A percentile compares a stretch with the other conserved stretches of the same genome.
Evolutionary conservation across 2,329 filamentous ascomycete genomes (phyloP).

Genomic region (Alternaria arbusti): DNA sequence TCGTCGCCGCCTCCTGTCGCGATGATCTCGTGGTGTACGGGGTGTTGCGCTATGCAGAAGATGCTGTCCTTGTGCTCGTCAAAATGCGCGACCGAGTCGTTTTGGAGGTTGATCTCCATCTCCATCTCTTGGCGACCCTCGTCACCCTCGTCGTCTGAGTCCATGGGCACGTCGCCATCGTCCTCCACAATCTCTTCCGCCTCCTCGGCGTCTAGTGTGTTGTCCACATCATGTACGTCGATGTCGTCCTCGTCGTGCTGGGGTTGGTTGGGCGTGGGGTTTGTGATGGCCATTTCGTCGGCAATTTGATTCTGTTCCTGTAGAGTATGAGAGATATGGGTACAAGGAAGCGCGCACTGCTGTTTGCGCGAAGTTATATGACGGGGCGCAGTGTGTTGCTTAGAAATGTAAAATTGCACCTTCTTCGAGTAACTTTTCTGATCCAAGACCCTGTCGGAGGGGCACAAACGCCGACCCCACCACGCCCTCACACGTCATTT

Average conservation of each 20-base stretch:
- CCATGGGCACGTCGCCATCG: conserved; percentile 79
- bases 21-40: conserved; percentile 75
- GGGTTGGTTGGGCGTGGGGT: conserved; percentile 26
- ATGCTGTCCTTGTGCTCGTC: conserved; percentile 89
- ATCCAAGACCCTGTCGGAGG: conserved; percentile 26
- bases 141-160: conserved; percentile 70
- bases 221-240: conserved; percentile 67
- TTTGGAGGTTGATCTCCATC: conserved; percentile 79
- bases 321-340: neutral
- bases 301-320: neutral
- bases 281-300: conserved; percentile 32
- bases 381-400: conserved; percentile 26
- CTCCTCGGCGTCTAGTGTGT: conserved; percentile 78
- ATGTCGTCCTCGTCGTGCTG: conserved; percentile 40
- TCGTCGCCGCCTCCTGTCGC: conserved; percentile 89
- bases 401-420: conserved; percentile 40
- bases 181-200: conserved; percentile 75
- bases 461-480: conserved; percentile 26
- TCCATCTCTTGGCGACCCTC: conserved; percentile 59
- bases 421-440: conserved; percentile 42
- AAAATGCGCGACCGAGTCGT: conserved; percentile 93
- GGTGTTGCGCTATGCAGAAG: conserved; percentile 94
- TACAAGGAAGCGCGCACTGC: neutral
- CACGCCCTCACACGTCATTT: conserved; percentile 38
- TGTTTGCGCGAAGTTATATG: conserved; percentile 16